Conservation (phyloP, 192 early-diverging fungal genomes). For the Umbelopsis sp. region DNA sequence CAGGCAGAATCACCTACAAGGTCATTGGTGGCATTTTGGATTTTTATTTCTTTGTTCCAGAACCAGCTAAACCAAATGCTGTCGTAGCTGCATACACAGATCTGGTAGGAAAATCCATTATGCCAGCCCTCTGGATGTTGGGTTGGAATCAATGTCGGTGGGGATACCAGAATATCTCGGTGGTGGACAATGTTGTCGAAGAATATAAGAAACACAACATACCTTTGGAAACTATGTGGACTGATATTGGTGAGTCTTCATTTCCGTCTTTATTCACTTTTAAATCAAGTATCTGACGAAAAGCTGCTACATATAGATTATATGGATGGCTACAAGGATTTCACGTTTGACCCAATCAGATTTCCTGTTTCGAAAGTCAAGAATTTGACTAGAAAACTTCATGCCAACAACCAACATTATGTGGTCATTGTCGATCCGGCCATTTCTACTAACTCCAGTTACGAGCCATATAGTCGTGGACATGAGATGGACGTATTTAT, state of each 20-base stretch:
- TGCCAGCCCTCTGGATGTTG: conserved; percentile 44
- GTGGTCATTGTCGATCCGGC: conserved; percentile 65
- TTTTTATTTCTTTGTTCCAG: conserved; percentile 64
- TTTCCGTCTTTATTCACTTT: no score
- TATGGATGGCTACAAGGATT: conserved; percentile 60
- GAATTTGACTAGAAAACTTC: conserved; percentile 45
- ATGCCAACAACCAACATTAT: conserved; percentile 51
- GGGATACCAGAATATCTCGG: conserved; percentile 60
- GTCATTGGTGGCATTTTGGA: conserved; percentile 67
- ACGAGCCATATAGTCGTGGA: conserved; percentile 56
- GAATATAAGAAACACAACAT: conserved; percentile 57
- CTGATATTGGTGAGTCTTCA: conserved; percentile 59
- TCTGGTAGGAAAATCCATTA: conserved; percentile 63
- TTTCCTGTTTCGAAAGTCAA: conserved; percentile 53
- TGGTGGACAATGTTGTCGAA: conserved; percentile 56
- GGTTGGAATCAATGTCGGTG: conserved; percentile 38
- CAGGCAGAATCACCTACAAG: conserved; percentile 61
- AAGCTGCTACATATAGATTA: conserved; percentile 29
- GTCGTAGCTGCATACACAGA: conserved; percentile 62
- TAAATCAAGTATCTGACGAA: no score
- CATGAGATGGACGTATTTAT: conserved; percentile 54
- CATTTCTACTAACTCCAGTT: conserved; percentile 48
- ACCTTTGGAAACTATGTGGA: conserved; percentile 67
- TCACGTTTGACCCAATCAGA: conserved; percentile 49
- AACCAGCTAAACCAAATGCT: conserved; percentile 31